These are phyloP conservation scores for Nakazawaea holstii DNA, from an alignment of 805 yeast species.

Conservation along the genomic window DNA sequence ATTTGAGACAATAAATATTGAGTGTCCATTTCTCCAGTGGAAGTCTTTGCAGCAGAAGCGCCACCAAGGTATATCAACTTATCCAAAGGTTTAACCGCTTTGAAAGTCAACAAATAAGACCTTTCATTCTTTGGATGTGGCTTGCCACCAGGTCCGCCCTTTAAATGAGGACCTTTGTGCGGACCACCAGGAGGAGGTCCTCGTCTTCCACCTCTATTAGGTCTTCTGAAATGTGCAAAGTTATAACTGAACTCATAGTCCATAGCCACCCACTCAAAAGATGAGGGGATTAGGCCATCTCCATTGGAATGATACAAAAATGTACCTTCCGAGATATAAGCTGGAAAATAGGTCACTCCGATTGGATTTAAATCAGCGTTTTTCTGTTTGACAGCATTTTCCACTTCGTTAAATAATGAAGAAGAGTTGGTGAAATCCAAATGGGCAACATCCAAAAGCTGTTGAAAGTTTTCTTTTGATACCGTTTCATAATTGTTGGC, in stretches of 20 bases:
- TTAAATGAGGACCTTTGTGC: slow-evolving; percentile 6
- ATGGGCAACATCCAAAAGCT: slow-evolving; percentile 17
- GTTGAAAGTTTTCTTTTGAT: slow-evolving; percentile 18
- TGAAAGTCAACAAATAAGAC: slow-evolving; percentile 37
- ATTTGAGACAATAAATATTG: slow-evolving; percentile 37
- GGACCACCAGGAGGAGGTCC: slow-evolving; percentile 6
- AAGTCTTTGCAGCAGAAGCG: slow-evolving; percentile 59
- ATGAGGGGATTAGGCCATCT: slow-evolving; percentile 33
- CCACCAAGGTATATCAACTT: slow-evolving; percentile 55
- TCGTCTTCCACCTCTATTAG: slow-evolving; percentile 6
- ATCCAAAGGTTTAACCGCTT: slow-evolving; percentile 40
- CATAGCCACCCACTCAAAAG: slow-evolving; percentile 61
- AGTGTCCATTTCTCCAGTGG: slow-evolving; percentile 58
- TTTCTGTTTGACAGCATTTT: slow-evolving; percentile 47
- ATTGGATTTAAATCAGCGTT: slow-evolving; percentile 48
- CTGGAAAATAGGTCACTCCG: slow-evolving; percentile 56
- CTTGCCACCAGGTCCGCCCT: slow-evolving; percentile 10
- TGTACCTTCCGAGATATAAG: slow-evolving; percentile 54
- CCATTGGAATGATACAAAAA: slow-evolving; percentile 48
- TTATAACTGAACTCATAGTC: slow-evolving; percentile 55
- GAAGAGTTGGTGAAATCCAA: slow-evolving; percentile 44
- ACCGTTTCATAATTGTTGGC: neutral
- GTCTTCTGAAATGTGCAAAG: slow-evolving; percentile 29
- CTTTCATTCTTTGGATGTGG: slow-evolving; percentile 5
- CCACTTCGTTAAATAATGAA: slow-evolving; percentile 49